Evolutionary conservation across 225 moss, liverwort and hornwort species (phyloP), one percentile per base, ranked within the genome.

Genomic region (Sphagnum tenellum): DNA sequence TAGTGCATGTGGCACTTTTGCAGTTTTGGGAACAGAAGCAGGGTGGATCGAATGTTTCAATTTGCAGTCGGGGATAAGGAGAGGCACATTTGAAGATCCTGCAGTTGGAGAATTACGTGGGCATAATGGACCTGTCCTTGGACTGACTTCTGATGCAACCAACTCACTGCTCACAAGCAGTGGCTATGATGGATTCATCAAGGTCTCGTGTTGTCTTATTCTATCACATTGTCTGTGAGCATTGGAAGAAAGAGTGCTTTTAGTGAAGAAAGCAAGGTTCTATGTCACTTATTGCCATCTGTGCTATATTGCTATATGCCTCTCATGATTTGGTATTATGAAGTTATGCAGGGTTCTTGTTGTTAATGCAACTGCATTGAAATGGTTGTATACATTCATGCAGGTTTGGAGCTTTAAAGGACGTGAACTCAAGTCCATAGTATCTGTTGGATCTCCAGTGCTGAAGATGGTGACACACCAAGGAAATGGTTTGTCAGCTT

Each of bases 1-100:
- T 58, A 86, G 90, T 76, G 89, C 98, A 29, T 93, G 98, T 71
- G 98, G 98, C 63, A 93, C 90, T 67, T 81, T 89, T 63, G 98
- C 81, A 14, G 77, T 93, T 7, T 59, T 98, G 58, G 98, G 98
- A 65, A 93, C 98, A 12, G 90, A 90, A 69, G 88, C 77, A 5
- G 98, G 98, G 14, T 61, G 73, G 50, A 88, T 98, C 9, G 89
- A 90, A 52, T 87, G 82, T 53, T 98, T 93, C 54, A 98, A 98
- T 61, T 79, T 98, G 5, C 98, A 98, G 72, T 98, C 98, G 47
- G 98, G 98, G 7, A 61, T 90, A 62, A 86, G 78, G 12, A 77
- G 98, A 29, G 98, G 98, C 12, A 44, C 76, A 2, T 98, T 87
- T 49, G 80, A 73, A 59, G 98, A 93, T 70, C 48, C 64, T 47